phyloP scores from a whole-genome alignment of 139 green algal species.

The Nannochloris sp. region DNA sequence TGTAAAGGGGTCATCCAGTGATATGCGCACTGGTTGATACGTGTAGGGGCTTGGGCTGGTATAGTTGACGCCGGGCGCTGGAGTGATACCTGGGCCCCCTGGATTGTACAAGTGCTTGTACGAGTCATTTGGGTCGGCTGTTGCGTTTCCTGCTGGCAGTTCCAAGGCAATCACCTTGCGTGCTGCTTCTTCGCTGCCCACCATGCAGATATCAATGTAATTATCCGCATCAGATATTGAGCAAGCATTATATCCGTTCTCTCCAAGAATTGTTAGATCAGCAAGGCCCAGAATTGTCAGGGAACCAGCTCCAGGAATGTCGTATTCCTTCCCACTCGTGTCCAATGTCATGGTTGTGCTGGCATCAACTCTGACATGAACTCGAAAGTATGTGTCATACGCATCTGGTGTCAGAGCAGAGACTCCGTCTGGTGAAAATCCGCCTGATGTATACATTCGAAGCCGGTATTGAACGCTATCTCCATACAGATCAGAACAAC shows the following conservation, averaged over 20 bases:
- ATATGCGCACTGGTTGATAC: neutral
- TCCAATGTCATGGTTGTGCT: neutral
- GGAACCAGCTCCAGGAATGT: too few relatives aligned
- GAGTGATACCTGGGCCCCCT: neutral
- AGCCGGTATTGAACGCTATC: too few relatives aligned
- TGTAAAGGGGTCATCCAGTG: neutral
- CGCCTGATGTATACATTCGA: too few relatives aligned
- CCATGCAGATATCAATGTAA: neutral
- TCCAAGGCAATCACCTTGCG: neutral
- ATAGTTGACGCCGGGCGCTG: neutral
- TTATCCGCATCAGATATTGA: neutral
- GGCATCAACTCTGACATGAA: neutral
- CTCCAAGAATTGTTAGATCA: too few relatives aligned
- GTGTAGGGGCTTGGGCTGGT: neutral
- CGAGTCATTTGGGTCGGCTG: neutral
- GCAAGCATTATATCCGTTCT: neutral
- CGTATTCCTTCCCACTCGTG: neutral
- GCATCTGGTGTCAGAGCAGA: neutral
- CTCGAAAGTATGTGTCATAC: neutral
- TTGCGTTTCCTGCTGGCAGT: neutral
- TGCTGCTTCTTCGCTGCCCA: neutral
- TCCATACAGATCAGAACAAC: too few relatives aligned
- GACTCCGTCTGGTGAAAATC: neutral
- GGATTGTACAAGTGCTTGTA: slow-evolving; percentile 4
- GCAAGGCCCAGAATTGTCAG: too few relatives aligned